phyloP scores from a whole-genome alignment of 257 asterid species.

The Salvia hispanica region DNA sequence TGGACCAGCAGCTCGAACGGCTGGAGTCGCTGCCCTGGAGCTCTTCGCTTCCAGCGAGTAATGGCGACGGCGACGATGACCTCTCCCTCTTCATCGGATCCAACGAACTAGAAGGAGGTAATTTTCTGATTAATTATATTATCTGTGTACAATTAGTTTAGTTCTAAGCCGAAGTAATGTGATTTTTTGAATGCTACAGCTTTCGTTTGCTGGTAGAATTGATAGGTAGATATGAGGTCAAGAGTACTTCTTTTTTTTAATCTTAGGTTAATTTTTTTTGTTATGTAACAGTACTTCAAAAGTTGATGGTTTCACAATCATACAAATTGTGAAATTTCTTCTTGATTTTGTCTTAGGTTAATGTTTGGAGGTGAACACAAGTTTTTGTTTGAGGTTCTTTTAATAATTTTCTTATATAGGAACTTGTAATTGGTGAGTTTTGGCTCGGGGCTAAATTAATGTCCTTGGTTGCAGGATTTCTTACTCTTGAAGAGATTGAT shows the following conservation, averaged over 20 bases:
- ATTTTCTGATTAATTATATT: neutral
- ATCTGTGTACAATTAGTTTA: neutral
- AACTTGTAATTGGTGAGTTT: constrained; percentile 5
- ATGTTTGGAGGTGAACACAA: too few species aligned
- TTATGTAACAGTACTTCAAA: too few species aligned
- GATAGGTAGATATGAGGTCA: neutral
- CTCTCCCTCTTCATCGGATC: constrained; percentile 66
- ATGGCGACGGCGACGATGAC: constrained; percentile 46
- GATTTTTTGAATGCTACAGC: neutral
- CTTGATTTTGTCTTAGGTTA: too few species aligned
- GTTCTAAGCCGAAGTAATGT: neutral
- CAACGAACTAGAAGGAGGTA: constrained; percentile 86
- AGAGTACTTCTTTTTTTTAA: neutral
- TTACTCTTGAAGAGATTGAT: constrained; percentile 88
- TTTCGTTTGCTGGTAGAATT: neutral
- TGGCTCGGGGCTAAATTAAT: constrained; percentile 11
- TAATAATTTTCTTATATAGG: neutral
- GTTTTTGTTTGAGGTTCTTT: neutral
- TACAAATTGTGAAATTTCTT: too few species aligned
- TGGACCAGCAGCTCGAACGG: constrained; percentile 52
- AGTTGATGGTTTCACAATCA: too few species aligned
- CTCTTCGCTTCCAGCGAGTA: constrained; percentile 47
- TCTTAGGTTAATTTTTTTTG: neutral
- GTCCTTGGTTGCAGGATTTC: constrained; percentile 61
- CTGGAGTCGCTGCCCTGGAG: constrained; percentile 74